Base-by-base conservation (phyloP, 208 protist genomes). In the Crithidia bombi region DNA sequence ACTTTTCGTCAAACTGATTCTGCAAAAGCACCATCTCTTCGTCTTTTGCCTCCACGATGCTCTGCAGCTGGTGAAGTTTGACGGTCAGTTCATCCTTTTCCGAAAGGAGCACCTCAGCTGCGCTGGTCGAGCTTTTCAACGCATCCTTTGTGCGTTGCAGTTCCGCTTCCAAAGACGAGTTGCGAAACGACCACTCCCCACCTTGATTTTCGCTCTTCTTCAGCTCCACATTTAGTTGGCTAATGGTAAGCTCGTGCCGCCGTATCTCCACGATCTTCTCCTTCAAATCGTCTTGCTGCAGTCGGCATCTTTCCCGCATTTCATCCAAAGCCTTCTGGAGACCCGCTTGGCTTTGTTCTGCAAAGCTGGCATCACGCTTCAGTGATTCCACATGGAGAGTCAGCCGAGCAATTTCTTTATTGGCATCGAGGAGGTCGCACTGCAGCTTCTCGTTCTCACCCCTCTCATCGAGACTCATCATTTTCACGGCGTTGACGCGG, bases 11-110 rank as follows among this genome's bases (percentile, higher is more conserved):
- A 55, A 67, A 65, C 14, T 83, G 67, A 11, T 61, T 78, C 21
- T 82, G 65, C 71, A 86, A 46, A 10, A 95, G 11, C 17, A 90
- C 83, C 41, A 92, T 65, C 30, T 87, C 78, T 33, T 95, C 89
- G 26, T 91, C 89, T 44, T 78, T 81, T 10, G 54, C 17, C 28
- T 90, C 79, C 46, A 71, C 30, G 12, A 64, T 30, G 12, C 43
- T 46, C 44, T 76, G 68, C 38, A 79, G 58, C 19, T 78, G 61
- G 12, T 52, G 49, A 17, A 68, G 15, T 35, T 66, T 62, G n/a
- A 46, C 28, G 17, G 55, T 43, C 15, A 85, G 61, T 12, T 81
- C 67, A 5, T 44, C 64, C 9, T 75, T 75, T 39, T 81, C 67
- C 2, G 39, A 44, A 19, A 39, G 23, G 0, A 79, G 35, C 12